Base-by-base conservation (phyloP, 495 filamentous ascomycete species). In the Neurospora sp. region DNA sequence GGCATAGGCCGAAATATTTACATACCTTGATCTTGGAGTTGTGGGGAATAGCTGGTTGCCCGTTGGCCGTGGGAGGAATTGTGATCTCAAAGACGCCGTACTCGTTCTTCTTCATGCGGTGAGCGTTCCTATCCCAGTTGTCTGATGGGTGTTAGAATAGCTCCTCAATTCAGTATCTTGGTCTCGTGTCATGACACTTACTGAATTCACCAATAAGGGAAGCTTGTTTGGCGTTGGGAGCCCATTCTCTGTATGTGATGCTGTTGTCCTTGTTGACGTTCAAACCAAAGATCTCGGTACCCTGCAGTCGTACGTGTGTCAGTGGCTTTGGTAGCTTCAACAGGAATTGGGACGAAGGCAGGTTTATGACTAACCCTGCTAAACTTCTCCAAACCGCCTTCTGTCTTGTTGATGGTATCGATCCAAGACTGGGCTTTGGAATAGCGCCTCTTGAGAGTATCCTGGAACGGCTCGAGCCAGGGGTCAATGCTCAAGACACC, bases 151-250 rank as follows among this genome's bases (percentile, higher is more conserved):
- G 53, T 77, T 8, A 73, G 71, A 38, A 31, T 4, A n/a, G 18
- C 9, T 31, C 37, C 3, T 1, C 2, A n/a, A 2, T 10, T 69
- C 47, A 59, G 22, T 6, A 53, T 22, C 4, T n/a, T 65, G 31
- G 9, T 6, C 47, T 20, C 4, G 10, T 7, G 22, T 12, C 8
- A 65, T 61, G 71, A 70, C 41, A 76, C 79, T 74, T 79, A 97
- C 94, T 99, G 85, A 98, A 99, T 73, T 98, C 96, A 71, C 96
- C 96, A 73, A 98, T 91, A n/a, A 99, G 86, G 73, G 91, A 90
- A 22, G 96, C 96, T 76, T 90, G 82, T 27, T 89, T 81, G 70
- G 93, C 94, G 84, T 93, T 95, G 69, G 96, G 95, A 2, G 96
- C 96, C 96, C 96, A 99, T 88, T 99, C 96, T 75, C 92, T 89